Percentiles rank a stretch among this genome's conserved stretches.
phyloP scores from a whole-genome alignment of 192 early-diverging fungal genomes.

The Coemansia sp. region DNA sequence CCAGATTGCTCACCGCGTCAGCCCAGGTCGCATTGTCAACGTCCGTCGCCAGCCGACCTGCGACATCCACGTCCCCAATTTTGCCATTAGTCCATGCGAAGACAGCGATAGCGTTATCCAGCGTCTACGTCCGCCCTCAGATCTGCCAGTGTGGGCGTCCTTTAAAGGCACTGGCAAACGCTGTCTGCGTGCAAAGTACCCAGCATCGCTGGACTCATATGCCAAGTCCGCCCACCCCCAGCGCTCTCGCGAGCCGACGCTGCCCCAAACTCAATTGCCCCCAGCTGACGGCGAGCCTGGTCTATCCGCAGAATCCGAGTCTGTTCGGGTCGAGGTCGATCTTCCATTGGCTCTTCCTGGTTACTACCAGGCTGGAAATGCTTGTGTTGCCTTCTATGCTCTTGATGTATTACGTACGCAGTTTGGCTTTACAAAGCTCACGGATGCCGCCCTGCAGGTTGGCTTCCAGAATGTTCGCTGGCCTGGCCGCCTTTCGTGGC shows the following conservation, averaged over 20 bases:
- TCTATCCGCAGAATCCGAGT: not conserved
- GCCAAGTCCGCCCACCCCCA: not conserved
- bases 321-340: slow-evolving; percentile 33
- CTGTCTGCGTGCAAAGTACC: slow-evolving; percentile 43
- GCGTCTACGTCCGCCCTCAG: slow-evolving; percentile 1
- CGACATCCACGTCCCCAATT: slow-evolving; percentile 38
- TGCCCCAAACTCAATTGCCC: slow-evolving; percentile 14
- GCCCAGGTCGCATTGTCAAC: slow-evolving; percentile 41
- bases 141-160: slow-evolving; percentile 26
- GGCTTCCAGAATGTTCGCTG: slow-evolving; percentile 72
- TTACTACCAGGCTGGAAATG: slow-evolving; percentile 78
- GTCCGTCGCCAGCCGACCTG: slow-evolving; percentile 40
- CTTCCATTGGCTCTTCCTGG: slow-evolving; percentile 65
- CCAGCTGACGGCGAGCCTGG: not conserved
- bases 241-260: not conserved
- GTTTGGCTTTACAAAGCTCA: slow-evolving; percentile 47
- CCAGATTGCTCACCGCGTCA: slow-evolving; percentile 30
- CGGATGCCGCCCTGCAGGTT: slow-evolving; percentile 54
- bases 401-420: slow-evolving; percentile 55
- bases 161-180: slow-evolving; percentile 45
- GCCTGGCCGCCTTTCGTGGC: slow-evolving; percentile 84
- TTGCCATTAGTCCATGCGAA: slow-evolving; percentile 17
- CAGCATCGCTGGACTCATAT: slow-evolving; percentile 33
- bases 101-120: not conserved
- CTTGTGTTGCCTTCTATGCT: slow-evolving; percentile 67